These are phyloP conservation scores for Colletotrichum eleusines DNA, from an alignment of 2,329 filamentous ascomycete species.

Conservation along the genomic window DNA sequence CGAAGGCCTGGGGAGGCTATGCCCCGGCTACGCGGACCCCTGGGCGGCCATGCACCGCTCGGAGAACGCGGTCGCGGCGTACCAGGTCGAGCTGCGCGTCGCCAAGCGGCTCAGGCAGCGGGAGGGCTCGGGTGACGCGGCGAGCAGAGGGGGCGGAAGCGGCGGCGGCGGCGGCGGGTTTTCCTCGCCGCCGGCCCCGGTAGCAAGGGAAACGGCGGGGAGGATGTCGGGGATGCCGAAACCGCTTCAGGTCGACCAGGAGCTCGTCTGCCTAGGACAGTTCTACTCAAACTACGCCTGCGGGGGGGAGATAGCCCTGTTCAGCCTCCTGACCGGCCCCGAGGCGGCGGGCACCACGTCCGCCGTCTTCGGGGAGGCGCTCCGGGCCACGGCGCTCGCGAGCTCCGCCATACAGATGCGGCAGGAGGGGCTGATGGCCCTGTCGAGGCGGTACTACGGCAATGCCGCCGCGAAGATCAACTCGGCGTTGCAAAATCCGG, in stretches of 20 bases:
- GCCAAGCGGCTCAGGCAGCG: constrained; percentile 32
- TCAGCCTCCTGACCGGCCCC: neutral
- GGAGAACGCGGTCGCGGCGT: constrained; percentile 26
- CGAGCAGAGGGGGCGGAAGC: neutral
- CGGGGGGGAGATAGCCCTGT: constrained; percentile 14
- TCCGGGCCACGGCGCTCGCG: constrained; percentile 38
- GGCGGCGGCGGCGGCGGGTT: neutral
- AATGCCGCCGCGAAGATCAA: constrained; percentile 23
- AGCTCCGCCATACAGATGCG: constrained; percentile 18
- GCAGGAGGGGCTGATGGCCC: constrained; percentile 29
- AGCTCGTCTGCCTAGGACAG: constrained; percentile 18
- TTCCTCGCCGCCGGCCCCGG: neutral
- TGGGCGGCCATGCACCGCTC: constrained; percentile 51
- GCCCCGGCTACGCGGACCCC: constrained; percentile 55
- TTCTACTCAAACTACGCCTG: constrained; percentile 28
- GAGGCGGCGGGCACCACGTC: constrained; percentile 5
- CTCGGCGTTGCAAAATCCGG: neutral
- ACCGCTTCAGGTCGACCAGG: neutral
- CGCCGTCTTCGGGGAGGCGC: constrained; percentile 23
- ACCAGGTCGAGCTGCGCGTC: constrained; percentile 24
- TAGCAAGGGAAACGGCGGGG: neutral
- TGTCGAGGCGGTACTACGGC: constrained; percentile 19
- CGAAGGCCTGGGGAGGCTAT: constrained; percentile 54
- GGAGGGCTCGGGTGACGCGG: neutral
- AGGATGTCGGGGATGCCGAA: constrained; percentile 1